Evolutionary conservation across 2,329 filamentous ascomycete species (phyloP).

Genomic region (Epicoccum sorghinum): DNA sequence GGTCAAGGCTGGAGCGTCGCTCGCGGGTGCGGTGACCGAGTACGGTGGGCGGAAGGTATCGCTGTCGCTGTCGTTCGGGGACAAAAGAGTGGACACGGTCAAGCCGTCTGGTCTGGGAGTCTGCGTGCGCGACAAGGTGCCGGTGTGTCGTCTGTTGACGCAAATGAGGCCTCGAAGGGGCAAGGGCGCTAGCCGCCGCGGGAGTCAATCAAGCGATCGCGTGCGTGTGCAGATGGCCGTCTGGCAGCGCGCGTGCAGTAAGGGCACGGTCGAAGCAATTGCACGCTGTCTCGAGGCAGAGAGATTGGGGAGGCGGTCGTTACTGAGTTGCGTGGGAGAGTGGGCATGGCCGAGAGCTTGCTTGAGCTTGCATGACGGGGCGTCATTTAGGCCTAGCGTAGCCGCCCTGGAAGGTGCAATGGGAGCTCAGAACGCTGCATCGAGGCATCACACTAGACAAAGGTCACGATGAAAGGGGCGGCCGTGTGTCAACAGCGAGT

Average conservation of each 20-base stretch:
- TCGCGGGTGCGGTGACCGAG: constrained; percentile 43
- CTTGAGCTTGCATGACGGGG: constrained; percentile 20
- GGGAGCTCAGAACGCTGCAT: constrained; percentile 12
- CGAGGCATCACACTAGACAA: not conserved
- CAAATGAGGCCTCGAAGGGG: constrained; percentile 32
- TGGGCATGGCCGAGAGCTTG: constrained; percentile 22
- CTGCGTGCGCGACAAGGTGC: constrained; percentile 54
- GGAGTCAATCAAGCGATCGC: constrained; percentile 21
- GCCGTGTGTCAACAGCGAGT: not conserved
- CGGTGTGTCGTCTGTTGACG: constrained; percentile 35
- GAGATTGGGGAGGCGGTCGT: constrained; percentile 10
- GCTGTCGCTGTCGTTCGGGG: constrained; percentile 27
- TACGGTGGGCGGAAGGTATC: constrained; percentile 33
- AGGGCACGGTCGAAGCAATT: constrained; percentile 20
- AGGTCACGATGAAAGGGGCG: not conserved
- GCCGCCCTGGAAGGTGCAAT: constrained; percentile 15
- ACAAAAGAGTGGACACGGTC: constrained; percentile 54
- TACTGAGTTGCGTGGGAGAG: constrained; percentile 22
- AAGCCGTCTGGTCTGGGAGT: constrained; percentile 50
- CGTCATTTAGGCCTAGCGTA: constrained; percentile 30
- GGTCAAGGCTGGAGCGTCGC: constrained; percentile 44
- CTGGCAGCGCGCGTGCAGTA: constrained; percentile 34
- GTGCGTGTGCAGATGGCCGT: constrained; percentile 34
- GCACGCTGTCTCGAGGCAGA: constrained; percentile 16
- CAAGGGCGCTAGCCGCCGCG: constrained; percentile 35